phyloP scores from a whole-genome alignment of 2,329 filamentous ascomycete species.

The Fusarium vanettenii region DNA sequence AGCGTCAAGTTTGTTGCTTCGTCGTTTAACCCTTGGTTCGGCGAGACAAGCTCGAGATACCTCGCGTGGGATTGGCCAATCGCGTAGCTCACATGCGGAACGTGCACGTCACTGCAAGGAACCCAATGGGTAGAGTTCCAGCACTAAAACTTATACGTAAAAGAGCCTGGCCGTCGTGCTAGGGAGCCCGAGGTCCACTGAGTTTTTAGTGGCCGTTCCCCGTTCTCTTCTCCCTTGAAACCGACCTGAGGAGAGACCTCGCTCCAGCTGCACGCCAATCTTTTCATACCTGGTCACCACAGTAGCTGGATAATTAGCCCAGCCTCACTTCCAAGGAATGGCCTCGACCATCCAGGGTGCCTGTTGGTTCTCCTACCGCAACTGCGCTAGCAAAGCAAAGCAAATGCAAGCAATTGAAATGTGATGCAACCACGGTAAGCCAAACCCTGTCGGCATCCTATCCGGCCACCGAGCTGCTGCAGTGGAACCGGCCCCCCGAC shows the following conservation, averaged over 20 bases:
- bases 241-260: neutral
- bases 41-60: constrained; percentile 23
- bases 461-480: neutral
- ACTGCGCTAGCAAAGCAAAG: neutral
- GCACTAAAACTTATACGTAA: neutral
- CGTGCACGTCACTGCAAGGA: constrained; percentile 34
- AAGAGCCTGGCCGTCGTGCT: neutral
- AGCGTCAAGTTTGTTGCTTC: neutral
- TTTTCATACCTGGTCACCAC: neutral
- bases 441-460: neutral
- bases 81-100: constrained; percentile 12
- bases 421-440: neutral
- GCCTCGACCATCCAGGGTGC: neutral
- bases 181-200: constrained; percentile 8
- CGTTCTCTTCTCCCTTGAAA: neutral
- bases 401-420: constrained; percentile 5
- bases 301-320: neutral
- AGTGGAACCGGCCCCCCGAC: neutral
- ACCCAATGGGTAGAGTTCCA: constrained; percentile 16
- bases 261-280: neutral
- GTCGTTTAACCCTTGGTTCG: neutral
- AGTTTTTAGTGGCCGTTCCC: constrained; percentile 28
- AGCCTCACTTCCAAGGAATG: neutral
- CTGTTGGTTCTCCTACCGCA: neutral
- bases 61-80: constrained; percentile 30